phyloP scores from a whole-genome alignment of 495 filamentous ascomycete genomes.

The Neurospora pannonica region DNA sequence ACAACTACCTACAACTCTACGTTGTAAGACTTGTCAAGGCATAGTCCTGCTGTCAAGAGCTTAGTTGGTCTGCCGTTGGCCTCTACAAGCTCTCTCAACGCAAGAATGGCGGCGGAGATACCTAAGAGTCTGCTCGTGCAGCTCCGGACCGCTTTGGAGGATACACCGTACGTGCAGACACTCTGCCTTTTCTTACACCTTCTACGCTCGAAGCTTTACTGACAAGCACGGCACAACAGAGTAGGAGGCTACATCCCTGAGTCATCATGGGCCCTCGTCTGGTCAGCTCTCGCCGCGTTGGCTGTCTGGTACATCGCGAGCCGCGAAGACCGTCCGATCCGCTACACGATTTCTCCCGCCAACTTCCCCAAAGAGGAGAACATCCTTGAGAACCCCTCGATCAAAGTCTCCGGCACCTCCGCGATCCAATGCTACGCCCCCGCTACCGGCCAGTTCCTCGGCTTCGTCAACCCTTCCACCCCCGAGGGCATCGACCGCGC shows the following conservation, averaged over 20 bases:
- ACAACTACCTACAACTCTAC: not conserved
- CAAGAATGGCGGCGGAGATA: conserved; percentile 8
- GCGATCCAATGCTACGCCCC: conserved; percentile 83
- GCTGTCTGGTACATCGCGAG: conserved; percentile 19
- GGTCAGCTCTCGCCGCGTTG: conserved; percentile 17
- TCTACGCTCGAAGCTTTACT: not conserved
- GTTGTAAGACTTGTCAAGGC: not conserved
- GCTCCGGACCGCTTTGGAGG: conserved; percentile 10
- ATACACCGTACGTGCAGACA: conserved; percentile 3
- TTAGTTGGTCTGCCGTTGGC: not conserved
- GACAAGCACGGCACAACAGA: conserved; percentile 1
- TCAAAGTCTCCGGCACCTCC: conserved; percentile 46
- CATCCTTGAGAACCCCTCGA: conserved; percentile 51
- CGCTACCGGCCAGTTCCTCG: conserved; percentile 76
- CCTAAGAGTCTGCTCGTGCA: conserved; percentile 9
- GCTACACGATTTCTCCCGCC: conserved; percentile 30
- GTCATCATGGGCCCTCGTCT: conserved; percentile 10
- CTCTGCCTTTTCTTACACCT: not conserved
- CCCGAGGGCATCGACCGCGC: conserved; percentile 71
- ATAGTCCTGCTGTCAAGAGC: not conserved
- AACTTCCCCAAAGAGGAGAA: conserved; percentile 40
- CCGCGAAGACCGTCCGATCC: conserved; percentile 25
- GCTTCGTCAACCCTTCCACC: conserved; percentile 68
- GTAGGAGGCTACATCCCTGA: conserved; percentile 4
- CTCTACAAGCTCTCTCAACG: not conserved